Conservation (phyloP, 306 rosid species). For the Medicago truncatula region DNA sequence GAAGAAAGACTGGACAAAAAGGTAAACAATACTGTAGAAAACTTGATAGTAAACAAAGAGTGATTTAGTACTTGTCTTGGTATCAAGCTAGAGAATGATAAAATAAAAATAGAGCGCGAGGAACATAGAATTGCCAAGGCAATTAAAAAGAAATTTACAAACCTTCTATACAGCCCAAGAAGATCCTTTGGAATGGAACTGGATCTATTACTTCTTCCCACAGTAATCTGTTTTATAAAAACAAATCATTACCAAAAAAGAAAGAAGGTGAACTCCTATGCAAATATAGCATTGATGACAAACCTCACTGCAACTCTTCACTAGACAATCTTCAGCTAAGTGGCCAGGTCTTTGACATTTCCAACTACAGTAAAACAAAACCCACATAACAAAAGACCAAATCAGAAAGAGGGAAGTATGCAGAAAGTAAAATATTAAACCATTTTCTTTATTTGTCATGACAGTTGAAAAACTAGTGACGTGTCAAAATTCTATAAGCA, state of each 20-base stretch:
- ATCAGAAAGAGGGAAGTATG: conserved; percentile 30
- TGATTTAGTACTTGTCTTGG: conserved; percentile 2
- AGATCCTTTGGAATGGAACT: conserved; percentile 66
- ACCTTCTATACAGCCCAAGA: conserved; percentile 76
- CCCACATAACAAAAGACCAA: conserved; percentile 37
- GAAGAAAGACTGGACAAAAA: conserved; percentile 21
- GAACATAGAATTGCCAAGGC: conserved; percentile 13
- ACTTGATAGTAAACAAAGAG: conserved; percentile 26
- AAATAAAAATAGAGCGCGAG: conserved; percentile 1
- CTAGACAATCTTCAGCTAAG: conserved; percentile 87
- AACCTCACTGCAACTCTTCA: conserved; percentile 57
- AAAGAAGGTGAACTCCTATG: conserved; percentile 17
- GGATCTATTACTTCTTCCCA: conserved; percentile 51
- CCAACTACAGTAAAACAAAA: conserved; percentile 66
- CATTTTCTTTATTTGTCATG: conserved; percentile 30
- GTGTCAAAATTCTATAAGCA: conserved; percentile 14
- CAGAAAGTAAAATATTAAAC: conserved; percentile 33
- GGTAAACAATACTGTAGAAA: conserved; percentile 12
- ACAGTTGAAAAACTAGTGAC: conserved; percentile 29
- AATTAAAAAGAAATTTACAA: conserved; percentile 33
- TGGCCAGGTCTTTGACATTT: conserved; percentile 89
- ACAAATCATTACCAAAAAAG: conserved; percentile 5
- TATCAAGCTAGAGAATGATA: conserved; percentile 34
- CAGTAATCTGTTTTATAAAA: conserved; percentile 47
- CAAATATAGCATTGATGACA: conserved; percentile 30